A percentile compares a stretch with the other conserved stretches of the same genome.
Conservation (phyloP, 805 yeast species). For the Cyberlindnera petersonii region DNA sequence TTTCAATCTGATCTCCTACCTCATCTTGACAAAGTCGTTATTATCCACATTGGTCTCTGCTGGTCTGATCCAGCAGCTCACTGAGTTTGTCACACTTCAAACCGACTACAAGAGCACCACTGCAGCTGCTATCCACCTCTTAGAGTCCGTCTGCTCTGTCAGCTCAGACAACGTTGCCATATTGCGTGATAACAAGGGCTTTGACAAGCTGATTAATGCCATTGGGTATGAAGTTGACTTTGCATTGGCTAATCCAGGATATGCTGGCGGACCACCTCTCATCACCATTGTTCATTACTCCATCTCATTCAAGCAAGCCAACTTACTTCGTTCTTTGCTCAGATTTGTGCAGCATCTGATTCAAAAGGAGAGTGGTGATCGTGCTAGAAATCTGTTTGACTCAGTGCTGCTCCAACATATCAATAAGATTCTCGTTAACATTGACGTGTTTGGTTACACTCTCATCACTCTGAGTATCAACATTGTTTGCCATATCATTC, state of each 20-base stretch:
- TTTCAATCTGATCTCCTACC: constrained; percentile 59
- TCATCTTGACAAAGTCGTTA: constrained; percentile 53
- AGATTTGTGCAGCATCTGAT: constrained; percentile 62
- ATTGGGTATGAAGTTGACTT: constrained; percentile 61
- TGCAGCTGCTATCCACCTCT: constrained; percentile 58
- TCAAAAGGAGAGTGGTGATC: constrained; percentile 74
- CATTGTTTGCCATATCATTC: constrained; percentile 66
- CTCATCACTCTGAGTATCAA: constrained; percentile 58
- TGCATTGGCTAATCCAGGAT: constrained; percentile 56
- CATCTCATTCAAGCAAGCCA: constrained; percentile 57
- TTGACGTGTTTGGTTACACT: constrained; percentile 61
- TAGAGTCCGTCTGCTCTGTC: constrained; percentile 36
- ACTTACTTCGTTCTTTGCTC: constrained; percentile 53
- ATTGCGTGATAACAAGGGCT: constrained; percentile 67
- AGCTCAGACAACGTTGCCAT: constrained; percentile 49
- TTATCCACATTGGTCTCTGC: constrained; percentile 63
- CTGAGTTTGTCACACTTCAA: constrained; percentile 55
- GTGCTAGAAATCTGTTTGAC: constrained; percentile 81
- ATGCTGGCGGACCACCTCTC: constrained; percentile 56
- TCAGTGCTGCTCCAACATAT: constrained; percentile 67
- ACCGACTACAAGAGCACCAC: constrained; percentile 51
- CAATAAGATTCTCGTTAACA: constrained; percentile 53
- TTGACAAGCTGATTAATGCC: constrained; percentile 53
- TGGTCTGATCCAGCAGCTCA: constrained; percentile 64
- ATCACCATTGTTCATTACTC: constrained; percentile 46